Base-by-base conservation (phyloP, 2,329 filamentous ascomycete species). In the Cercospora brassicicola region DNA sequence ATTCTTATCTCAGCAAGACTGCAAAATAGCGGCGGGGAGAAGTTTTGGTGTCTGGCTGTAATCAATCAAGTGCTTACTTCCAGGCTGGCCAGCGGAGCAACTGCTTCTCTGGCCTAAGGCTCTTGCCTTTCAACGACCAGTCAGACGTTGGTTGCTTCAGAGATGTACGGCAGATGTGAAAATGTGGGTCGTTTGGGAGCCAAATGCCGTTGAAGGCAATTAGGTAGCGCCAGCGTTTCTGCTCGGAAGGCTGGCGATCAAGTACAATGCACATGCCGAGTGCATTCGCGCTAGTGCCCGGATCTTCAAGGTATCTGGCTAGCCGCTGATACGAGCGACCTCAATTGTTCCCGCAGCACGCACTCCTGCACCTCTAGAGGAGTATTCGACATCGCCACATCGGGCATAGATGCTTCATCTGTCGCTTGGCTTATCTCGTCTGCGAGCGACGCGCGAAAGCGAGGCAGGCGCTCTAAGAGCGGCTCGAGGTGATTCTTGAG, bases 401-500 rank as follows among this genome's bases (percentile, higher is more conserved):
- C 48, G 11, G 23, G 20, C 48, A 53, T 15, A 28, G 48, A 28
- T 28, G 10, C 13, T 23, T 9, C 48, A 28, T 53, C 20, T 15
- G 48, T 23, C 20, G 48, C 23, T 53, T 11, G 20, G 23, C 23
- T 13, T 3, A 23, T 23, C 23, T 26, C 23, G 23, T 53, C 48
- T 53, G 23, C 11, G 11, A 28, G 48, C 4, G 20, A 26, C 13
- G 20, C 18, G 23, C 48, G 48, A 11, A 53, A 53, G 11, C 20
- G 18, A 13, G 62, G 62, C 26, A 63, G 23, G 18, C 60, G 60
- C 18, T 62, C 53, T 53, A 67, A 33, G 4, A 67, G 59, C 28
- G 65, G 65, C n/a, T 62, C 59, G n/a, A 67, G 57, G 57, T 62
- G 59, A 53, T 39, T 31, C 39, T 36, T 63, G 23, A 67, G 59